Base-by-base conservation (phyloP, 1,284 basidiomycete genomes). In the Sporisorium exsertum region DNA sequence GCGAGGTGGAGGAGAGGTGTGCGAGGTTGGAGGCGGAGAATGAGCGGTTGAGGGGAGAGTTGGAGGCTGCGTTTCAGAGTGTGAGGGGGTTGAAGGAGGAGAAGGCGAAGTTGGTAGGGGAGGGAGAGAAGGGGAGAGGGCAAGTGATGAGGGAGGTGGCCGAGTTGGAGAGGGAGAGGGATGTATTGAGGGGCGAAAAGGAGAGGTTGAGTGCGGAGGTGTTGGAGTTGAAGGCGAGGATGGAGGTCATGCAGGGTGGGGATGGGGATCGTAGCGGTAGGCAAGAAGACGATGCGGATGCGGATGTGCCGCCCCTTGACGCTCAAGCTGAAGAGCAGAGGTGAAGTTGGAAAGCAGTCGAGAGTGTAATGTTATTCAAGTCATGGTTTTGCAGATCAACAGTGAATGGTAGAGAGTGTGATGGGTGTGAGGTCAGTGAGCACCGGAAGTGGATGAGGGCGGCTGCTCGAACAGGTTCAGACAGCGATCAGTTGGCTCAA, bases 1-100 rank as follows among this genome's bases (percentile, higher is more conserved):
- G 42, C 22, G 62, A 66, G 15, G 57, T 69, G 5, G 59, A 72
- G 47, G 33, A 2, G 3, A 66, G 43, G 51, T 64, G 49, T 35
- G 46, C 15, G 1, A 22, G 18, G 55, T n/a, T 76, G 32, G 70
- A 76, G 52, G 57, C 18, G 16, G 73, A 77, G 32, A 77, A 66
- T 16, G 62, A 55, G 49, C 26, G 65, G 37, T 40, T 79, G 29
- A 64, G 52, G 54, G 47, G 13, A 1, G 62, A 77, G 43, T n/a
- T 79, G 10, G 27, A 64, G 33, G 53, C 24, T 0, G 61, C 59
- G 13, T 24, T 47, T 10, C 43, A 16, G 5, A 45, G 35, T 2
- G 42, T 63, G 35, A 58, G 51, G 29, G 43, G 9, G 42, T 15
- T 56, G n/a, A 66, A 32, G 53, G 56, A 46, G 49, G 66, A 74